phyloP scores from a whole-genome alignment of 495 filamentous ascomycete species.

The Aspergillus leporis region DNA sequence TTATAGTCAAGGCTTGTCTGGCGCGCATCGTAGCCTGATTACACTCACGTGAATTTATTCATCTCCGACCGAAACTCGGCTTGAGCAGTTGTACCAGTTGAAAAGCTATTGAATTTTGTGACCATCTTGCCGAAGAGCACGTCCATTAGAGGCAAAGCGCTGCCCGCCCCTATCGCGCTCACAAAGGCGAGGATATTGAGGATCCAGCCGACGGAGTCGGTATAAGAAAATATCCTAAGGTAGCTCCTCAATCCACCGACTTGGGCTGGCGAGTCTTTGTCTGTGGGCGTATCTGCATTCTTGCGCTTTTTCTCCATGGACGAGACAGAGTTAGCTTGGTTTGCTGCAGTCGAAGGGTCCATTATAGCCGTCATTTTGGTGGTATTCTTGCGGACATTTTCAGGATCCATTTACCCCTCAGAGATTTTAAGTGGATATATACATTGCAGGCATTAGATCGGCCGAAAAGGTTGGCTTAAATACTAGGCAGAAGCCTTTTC shows the following conservation, averaged over 20 bases:
- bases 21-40: background rate
- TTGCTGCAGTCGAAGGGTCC: background rate
- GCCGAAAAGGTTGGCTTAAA: no score
- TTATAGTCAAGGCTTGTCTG: background rate
- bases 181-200: slow-evolving; percentile 9
- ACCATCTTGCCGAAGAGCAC: slow-evolving; percentile 8
- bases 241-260: slow-evolving; percentile 4
- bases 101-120: slow-evolving; percentile 5
- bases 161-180: slow-evolving; percentile 7
- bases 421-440: no score
- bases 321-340: background rate
- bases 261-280: background rate
- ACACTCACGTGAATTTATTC: slow-evolving; percentile 5
- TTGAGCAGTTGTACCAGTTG: background rate
- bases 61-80: slow-evolving; percentile 1
- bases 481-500: background rate
- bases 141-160: slow-evolving; percentile 9
- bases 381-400: background rate
- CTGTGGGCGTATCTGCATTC: background rate
- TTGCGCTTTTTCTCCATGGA: background rate
- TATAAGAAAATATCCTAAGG: slow-evolving; percentile 6
- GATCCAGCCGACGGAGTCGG: slow-evolving; percentile 6
- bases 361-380: background rate
- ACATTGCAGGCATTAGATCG: no score
- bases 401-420: background rate